These are phyloP conservation scores for Trichaptum fuscoviolaceum DNA, from an alignment of 768 basidiomycete species.

Conservation along the genomic window DNA sequence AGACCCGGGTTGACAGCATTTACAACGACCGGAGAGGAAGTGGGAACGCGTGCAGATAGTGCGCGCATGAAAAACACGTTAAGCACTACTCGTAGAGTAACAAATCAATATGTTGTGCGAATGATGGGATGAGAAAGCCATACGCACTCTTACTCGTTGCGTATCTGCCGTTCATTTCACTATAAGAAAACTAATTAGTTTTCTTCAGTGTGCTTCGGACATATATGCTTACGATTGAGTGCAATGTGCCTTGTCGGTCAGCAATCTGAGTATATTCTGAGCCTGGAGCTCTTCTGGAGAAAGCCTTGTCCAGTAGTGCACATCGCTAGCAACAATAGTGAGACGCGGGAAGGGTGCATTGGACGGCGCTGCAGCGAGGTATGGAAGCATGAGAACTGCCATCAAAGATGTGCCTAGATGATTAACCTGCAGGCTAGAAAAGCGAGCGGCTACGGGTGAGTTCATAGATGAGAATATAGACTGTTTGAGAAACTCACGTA, in stretches of 20 bases:
- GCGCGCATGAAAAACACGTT: constrained; percentile 35
- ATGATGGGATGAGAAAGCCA: neutral
- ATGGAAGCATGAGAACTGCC: constrained; percentile 28
- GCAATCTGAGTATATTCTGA: constrained; percentile 25
- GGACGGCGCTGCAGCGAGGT: constrained; percentile 21
- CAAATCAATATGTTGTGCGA: neutral
- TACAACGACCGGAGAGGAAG: constrained; percentile 26
- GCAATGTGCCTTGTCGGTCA: constrained; percentile 29
- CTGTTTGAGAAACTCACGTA: constrained; percentile 24
- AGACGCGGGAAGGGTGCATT: constrained; percentile 21
- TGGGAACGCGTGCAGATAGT: constrained; percentile 27
- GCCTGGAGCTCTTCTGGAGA: constrained; percentile 21
- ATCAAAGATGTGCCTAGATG: constrained; percentile 27
- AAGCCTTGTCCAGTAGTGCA: constrained; percentile 24
- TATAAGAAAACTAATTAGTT: constrained; percentile 9
- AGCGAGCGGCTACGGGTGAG: neutral
- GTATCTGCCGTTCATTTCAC: constrained; percentile 21
- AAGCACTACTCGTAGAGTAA: constrained; percentile 27
- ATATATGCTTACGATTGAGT: constrained; percentile 19
- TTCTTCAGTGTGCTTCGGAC: neutral
- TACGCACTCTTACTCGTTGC: constrained; percentile 30
- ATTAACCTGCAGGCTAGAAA: constrained; percentile 31
- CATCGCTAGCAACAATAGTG: constrained; percentile 27
- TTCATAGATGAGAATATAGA: neutral
- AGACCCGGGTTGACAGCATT: constrained; percentile 37